Evolutionary conservation across 2,329 filamentous ascomycete species (phyloP).

Genomic region (Chaetothyriales sp.): DNA sequence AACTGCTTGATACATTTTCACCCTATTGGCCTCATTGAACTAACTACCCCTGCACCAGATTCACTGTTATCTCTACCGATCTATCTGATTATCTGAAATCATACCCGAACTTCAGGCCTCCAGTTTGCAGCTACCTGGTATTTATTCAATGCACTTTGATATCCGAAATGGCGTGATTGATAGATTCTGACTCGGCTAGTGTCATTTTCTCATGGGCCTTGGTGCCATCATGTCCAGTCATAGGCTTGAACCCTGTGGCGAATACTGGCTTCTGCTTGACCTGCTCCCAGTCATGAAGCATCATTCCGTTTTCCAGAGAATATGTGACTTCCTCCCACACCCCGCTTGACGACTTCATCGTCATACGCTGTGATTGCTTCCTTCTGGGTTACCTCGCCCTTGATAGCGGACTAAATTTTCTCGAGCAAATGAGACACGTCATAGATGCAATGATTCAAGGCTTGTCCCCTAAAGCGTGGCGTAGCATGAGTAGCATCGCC

Average conservation of each 20-base stretch:
- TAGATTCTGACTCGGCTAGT: background rate
- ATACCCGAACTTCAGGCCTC: conserved; percentile 19
- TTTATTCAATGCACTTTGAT: background rate
- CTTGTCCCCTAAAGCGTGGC: conserved; percentile 47
- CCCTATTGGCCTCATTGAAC: background rate
- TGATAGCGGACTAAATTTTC: conserved; percentile 11
- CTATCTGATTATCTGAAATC: no score
- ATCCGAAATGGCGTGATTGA: background rate
- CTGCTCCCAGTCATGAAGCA: conserved; percentile 32
- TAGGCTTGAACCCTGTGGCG: background rate
- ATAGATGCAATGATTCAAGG: conserved; percentile 45
- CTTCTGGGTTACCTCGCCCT: conserved; percentile 2
- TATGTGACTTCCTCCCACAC: conserved; percentile 32
- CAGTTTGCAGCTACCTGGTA: background rate
- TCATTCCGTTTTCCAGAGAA: conserved; percentile 31
- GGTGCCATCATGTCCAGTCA: background rate
- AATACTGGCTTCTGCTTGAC: conserved; percentile 6
- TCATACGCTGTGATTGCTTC: conserved; percentile 21
- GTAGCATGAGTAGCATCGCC: conserved; percentile 53
- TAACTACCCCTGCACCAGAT: background rate
- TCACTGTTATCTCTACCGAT: conserved; percentile 14
- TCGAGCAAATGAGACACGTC: conserved; percentile 32
- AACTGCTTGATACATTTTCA: background rate
- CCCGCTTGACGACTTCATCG: conserved; percentile 29
- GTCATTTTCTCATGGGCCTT: background rate